Percentiles rank a stretch among this genome's conserved stretches.
These are phyloP conservation scores for Larix kaempferi DNA, from an alignment of 75 land plant species.

Conservation along the genomic window DNA sequence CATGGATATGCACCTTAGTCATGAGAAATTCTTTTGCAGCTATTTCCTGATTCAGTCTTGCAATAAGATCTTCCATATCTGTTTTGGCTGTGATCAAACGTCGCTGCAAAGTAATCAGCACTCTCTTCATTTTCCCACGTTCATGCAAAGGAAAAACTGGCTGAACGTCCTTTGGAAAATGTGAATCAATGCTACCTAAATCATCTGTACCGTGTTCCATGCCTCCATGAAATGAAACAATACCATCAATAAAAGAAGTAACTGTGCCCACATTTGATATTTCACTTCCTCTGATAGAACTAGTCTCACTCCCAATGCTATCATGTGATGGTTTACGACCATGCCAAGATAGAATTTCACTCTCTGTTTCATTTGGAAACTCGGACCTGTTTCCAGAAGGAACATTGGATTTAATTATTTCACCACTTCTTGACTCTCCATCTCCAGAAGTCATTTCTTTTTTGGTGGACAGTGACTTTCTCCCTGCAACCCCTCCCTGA, in stretches of 20 bases:
- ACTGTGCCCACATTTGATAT: conserved; percentile 42
- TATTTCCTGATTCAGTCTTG: conserved; percentile 82
- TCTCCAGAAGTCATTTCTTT: conserved; percentile 11
- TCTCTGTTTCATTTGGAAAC: conserved; percentile 12
- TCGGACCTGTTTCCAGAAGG: conserved; percentile 3
- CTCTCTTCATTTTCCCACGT: conserved; percentile 67
- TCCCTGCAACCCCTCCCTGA: background rate
- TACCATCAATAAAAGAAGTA: conserved; percentile 38
- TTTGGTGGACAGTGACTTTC: conserved; percentile 16
- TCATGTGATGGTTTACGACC: conserved; percentile 68
- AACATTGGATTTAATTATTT: background rate
- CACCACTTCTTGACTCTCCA: conserved; percentile 12
- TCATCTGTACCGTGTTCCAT: conserved; percentile 24
- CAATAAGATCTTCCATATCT: conserved; percentile 93
- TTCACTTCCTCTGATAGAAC: conserved; percentile 80
- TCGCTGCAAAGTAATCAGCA: conserved; percentile 58
- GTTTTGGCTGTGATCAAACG: conserved; percentile 64
- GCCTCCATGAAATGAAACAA: conserved; percentile 20
- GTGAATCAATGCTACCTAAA: conserved; percentile 19
- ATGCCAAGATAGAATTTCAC: conserved; percentile 41
- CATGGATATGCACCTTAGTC: conserved; percentile 52
- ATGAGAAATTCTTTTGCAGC: conserved; percentile 85
- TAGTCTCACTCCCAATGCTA: conserved; percentile 67
- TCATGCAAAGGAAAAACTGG: conserved; percentile 67
- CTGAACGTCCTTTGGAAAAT: conserved; percentile 42